A percentile compares a stretch with the other conserved stretches of the same genome.
These are phyloP conservation scores for Plectosphaerella sp. DNA, from an alignment of 2,329 filamentous ascomycete species.

Conservation along the genomic window DNA sequence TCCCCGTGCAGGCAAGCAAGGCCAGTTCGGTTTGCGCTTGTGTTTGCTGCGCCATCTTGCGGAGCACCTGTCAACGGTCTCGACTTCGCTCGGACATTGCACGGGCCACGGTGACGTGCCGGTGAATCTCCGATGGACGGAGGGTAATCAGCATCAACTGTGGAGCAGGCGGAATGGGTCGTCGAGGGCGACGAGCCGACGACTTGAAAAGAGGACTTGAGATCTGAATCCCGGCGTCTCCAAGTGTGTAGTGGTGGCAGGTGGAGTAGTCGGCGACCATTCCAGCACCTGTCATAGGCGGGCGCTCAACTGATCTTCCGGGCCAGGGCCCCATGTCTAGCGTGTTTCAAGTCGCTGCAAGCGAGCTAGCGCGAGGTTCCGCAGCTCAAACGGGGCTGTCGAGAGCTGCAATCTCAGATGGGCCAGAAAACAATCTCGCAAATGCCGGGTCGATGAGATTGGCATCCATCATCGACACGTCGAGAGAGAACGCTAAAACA, in stretches of 20 bases:
- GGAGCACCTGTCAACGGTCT: not conserved
- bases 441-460: not conserved
- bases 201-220: not conserved
- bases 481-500: not conserved
- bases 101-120: conserved; percentile 5
- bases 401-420: conserved; percentile 14
- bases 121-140: conserved; percentile 8
- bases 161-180: not conserved
- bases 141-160: not conserved
- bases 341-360: conserved; percentile 12
- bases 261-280: conserved; percentile 10
- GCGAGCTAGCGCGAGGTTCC: conserved; percentile 5
- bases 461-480: not conserved
- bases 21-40: no score
- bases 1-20: no score
- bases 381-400: conserved; percentile 7
- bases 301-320: not conserved
- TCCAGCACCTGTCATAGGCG: conserved; percentile 1
- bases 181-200: not conserved
- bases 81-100: not conserved
- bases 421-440: conserved; percentile 11
- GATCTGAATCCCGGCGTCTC: not conserved
- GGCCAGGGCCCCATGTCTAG: conserved; percentile 9
- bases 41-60: no score
- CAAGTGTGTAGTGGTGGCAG: no score